These are phyloP conservation scores for Puccinia novopanici DNA, from an alignment of 1,284 basidiomycete genomes.

Conservation along the genomic window DNA sequence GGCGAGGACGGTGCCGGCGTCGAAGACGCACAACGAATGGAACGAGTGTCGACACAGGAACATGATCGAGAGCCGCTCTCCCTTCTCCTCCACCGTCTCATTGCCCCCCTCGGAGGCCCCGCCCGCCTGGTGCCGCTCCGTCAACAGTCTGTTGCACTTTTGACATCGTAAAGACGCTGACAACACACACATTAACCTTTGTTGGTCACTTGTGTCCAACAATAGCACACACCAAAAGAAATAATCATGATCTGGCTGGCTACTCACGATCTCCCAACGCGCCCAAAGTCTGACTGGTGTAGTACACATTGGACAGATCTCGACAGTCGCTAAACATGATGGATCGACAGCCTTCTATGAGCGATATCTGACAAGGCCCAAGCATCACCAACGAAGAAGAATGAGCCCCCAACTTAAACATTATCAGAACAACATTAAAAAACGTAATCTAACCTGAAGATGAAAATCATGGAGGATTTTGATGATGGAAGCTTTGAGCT, in stretches of 20 bases:
- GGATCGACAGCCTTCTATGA: constrained; percentile 84
- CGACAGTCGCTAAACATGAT: constrained; percentile 80
- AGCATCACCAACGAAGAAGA: too few species aligned
- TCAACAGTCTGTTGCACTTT: constrained; percentile 37
- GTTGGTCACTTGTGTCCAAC: background rate
- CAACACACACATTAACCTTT: background rate
- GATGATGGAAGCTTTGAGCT: constrained; percentile 87
- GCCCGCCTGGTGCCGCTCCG: constrained; percentile 2
- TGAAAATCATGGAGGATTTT: constrained; percentile 97
- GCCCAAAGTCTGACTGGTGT: constrained; percentile 74
- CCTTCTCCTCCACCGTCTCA: background rate
- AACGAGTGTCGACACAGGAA: constrained; percentile 50
- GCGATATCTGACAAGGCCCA: constrained; percentile 67
- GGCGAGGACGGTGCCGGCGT: constrained; percentile 40
- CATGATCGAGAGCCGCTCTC: constrained; percentile 44
- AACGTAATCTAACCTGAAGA: constrained; percentile 63
- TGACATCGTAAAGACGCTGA: constrained; percentile 40
- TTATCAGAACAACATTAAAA: background rate
- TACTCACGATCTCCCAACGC: constrained; percentile 71
- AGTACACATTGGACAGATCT: constrained; percentile 70
- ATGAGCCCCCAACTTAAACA: too few species aligned
- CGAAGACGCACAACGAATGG: constrained; percentile 49
- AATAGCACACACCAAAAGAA: too few species aligned
- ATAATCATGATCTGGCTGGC: background rate
- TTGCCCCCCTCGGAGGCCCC: constrained; percentile 4